A percentile compares a stretch with the other conserved stretches of the same genome.
These are phyloP conservation scores for Phytophthora brassicae DNA, from an alignment of 352 stramenopile genomes.

Conservation along the genomic window DNA sequence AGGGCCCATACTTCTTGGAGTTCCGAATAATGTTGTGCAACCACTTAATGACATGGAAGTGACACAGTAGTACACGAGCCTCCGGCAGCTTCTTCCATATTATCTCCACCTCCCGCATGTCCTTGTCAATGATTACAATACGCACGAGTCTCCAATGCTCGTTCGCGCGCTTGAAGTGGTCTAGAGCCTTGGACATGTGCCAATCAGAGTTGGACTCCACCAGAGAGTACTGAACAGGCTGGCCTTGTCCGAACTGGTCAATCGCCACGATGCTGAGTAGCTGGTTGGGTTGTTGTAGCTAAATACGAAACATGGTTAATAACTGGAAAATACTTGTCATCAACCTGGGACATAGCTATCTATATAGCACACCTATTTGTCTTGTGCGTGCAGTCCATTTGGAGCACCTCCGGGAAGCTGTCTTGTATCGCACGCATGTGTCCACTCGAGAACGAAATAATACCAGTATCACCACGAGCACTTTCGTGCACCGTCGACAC, in stretches of 20 bases:
- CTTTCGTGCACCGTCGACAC: not conserved
- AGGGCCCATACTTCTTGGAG: not conserved
- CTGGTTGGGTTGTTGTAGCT: constrained; percentile 12
- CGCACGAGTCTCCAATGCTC: constrained; percentile 4
- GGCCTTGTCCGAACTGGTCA: constrained; percentile 3
- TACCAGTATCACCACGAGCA: not conserved
- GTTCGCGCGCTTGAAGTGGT: constrained; percentile 12
- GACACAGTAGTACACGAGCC: too few species aligned
- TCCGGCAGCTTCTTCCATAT: not conserved
- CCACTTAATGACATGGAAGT: constrained; percentile 18
- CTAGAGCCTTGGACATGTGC: constrained; percentile 1
- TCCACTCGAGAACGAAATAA: not conserved
- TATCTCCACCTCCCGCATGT: constrained; percentile 4
- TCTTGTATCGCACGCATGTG: constrained; percentile 6
- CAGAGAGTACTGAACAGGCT: constrained; percentile 12
- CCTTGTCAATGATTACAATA: constrained; percentile 10
- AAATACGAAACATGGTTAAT: not conserved
- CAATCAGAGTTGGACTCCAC: not conserved
- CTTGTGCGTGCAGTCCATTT: constrained; percentile 13
- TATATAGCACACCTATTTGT: constrained; percentile 1
- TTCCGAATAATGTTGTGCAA: constrained; percentile 9
- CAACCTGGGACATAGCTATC: too few species aligned
- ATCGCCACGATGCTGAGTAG: constrained; percentile 2
- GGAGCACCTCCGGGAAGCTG: constrained; percentile 5
- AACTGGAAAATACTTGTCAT: too few species aligned